Evolutionary conservation across 192 early-diverging fungal species (phyloP).

Genomic region (Entomortierella chlamydospora): DNA sequence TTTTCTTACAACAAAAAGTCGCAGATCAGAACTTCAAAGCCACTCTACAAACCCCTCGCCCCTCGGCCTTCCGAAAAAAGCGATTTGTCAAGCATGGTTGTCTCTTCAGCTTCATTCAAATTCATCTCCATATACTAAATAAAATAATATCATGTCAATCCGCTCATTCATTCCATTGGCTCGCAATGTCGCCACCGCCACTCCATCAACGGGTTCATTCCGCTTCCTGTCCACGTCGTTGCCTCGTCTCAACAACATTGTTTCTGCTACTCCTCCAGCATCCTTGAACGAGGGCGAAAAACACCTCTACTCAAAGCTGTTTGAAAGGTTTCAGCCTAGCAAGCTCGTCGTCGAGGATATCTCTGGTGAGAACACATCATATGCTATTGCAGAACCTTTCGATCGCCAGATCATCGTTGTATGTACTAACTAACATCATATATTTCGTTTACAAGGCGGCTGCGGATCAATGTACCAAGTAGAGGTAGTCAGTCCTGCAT

Average conservation of each 20-base stretch:
- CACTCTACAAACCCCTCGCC: not conserved
- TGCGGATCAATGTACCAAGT: slow-evolving; percentile 99
- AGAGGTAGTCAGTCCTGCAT: slow-evolving; percentile 81
- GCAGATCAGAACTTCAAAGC: too few species aligned
- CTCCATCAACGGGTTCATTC: not conserved
- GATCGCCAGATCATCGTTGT: too few species aligned
- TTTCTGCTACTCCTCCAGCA: slow-evolving; percentile 39
- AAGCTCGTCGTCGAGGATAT: slow-evolving; percentile 83
- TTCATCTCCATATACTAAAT: not conserved
- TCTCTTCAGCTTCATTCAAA: not conserved
- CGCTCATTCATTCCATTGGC: slow-evolving; percentile 18
- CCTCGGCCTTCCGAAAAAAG: too few species aligned
- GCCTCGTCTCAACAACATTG: slow-evolving; percentile 26
- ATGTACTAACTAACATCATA: not conserved
- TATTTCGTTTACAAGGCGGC: slow-evolving; percentile 84
- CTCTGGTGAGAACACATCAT: slow-evolving; percentile 67
- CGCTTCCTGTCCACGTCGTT: slow-evolving; percentile 25
- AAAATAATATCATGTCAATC: slow-evolving; percentile 12
- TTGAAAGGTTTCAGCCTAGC: slow-evolving; percentile 72
- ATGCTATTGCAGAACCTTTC: too few species aligned
- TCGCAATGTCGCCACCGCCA: not conserved
- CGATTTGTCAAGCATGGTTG: too few species aligned
- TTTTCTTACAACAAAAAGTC: not conserved
- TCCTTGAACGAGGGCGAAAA: slow-evolving; percentile 73
- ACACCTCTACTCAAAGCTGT: slow-evolving; percentile 81